Conservation (phyloP, 768 basidiomycete species). For the Lactarius indigo region DNA sequence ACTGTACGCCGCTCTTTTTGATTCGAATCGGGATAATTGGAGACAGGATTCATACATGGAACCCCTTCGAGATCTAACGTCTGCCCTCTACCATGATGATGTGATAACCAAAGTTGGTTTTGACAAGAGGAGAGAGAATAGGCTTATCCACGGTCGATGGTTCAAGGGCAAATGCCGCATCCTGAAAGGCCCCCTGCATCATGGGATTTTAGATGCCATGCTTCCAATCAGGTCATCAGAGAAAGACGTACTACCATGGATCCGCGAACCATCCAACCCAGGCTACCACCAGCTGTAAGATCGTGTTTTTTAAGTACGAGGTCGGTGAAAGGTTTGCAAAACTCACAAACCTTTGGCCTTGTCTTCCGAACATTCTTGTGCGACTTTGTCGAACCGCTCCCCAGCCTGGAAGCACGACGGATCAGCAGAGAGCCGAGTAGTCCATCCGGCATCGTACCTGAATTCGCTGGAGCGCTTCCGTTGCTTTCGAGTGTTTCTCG, state of each 20-base stretch:
- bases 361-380: constrained; percentile 87
- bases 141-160: constrained; percentile 84
- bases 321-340: background rate
- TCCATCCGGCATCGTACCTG: constrained; percentile 45
- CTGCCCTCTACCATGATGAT: constrained; percentile 91
- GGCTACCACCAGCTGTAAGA: constrained; percentile 69
- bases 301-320: constrained; percentile 3
- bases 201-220: background rate
- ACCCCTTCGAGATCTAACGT: constrained; percentile 35
- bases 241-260: constrained; percentile 68
- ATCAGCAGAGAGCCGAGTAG: background rate
- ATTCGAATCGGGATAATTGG: background rate
- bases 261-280: constrained; percentile 84
- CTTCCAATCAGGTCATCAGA: background rate
- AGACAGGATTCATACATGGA: constrained; percentile 1
- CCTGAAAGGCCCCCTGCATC: constrained; percentile 67
- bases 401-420: constrained; percentile 52
- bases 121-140: constrained; percentile 64
- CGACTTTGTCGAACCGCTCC: constrained; percentile 82
- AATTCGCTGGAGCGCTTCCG: constrained; percentile 75
- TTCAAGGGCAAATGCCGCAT: constrained; percentile 77
- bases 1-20: constrained; percentile 18
- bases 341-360: constrained; percentile 69
- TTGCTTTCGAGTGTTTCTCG: constrained; percentile 80
- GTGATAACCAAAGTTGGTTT: constrained; percentile 83